Percentiles rank a stretch among this genome's conserved stretches.
Evolutionary conservation across 345 rosid genomes (phyloP).

Genomic region (Ceriops decandra): DNA sequence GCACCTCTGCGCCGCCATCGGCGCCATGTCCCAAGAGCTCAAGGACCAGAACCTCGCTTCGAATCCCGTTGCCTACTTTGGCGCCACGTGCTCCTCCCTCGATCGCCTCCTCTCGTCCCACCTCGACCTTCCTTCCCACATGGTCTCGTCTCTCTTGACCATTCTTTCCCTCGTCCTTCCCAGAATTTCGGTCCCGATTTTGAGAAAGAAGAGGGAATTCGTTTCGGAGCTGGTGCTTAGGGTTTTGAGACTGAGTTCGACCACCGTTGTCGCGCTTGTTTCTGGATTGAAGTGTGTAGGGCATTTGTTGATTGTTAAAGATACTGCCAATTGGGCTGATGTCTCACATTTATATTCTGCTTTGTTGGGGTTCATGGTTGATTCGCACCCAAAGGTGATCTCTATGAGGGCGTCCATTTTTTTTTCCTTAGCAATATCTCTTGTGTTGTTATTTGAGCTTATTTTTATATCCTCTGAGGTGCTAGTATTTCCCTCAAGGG

Average conservation of each 20-base stretch:
- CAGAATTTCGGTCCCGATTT: constrained; percentile 37
- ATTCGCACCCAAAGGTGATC: constrained; percentile 61
- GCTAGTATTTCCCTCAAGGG: neutral
- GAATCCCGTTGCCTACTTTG: constrained; percentile 68
- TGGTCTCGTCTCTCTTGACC: constrained; percentile 51
- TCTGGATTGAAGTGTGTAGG: constrained; percentile 66
- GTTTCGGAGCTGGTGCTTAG: constrained; percentile 41
- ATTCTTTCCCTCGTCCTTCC: constrained; percentile 60
- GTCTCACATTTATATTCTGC: constrained; percentile 41
- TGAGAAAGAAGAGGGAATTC: constrained; percentile 52
- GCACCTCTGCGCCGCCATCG: constrained; percentile 60
- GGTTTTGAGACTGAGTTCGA: constrained; percentile 40
- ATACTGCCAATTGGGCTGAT: constrained; percentile 44
- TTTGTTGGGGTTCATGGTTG: constrained; percentile 40
- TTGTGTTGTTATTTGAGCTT: neutral
- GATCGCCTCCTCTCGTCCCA: constrained; percentile 46
- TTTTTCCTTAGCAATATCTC: neutral
- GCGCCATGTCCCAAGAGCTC: constrained; percentile 69
- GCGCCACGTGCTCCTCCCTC: constrained; percentile 56
- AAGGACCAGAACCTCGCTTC: constrained; percentile 58
- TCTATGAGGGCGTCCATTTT: neutral
- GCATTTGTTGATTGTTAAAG: constrained; percentile 46
- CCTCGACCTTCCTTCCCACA: constrained; percentile 36
- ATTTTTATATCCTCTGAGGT: neutral
- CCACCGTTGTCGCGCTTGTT: constrained; percentile 36